Percentiles rank a stretch among this genome's conserved stretches.
phyloP scores from a whole-genome alignment of 352 stramenopile genomes.

The Plasmopara viticola region DNA sequence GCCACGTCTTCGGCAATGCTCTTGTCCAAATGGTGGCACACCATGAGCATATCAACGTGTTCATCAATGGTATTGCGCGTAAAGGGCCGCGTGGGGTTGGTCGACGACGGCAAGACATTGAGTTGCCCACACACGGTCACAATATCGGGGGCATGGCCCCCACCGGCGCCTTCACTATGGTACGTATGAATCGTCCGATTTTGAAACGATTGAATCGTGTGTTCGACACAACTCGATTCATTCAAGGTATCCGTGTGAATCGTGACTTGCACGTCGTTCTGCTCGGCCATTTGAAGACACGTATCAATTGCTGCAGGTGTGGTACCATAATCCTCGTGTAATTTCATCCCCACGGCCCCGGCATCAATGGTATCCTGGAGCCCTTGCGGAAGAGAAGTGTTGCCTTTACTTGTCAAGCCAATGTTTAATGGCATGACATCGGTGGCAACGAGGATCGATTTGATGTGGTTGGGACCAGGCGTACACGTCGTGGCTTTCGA shows the following conservation, averaged over 20 bases:
- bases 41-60: constrained; percentile 99
- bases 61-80: constrained; percentile 94
- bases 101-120: too few relatives aligned
- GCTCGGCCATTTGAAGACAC: constrained; percentile 17
- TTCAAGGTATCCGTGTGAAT: constrained; percentile 99
- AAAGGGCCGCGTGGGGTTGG: too few relatives aligned
- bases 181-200: constrained; percentile 85
- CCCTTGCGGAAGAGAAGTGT: constrained; percentile 80
- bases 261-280: constrained; percentile 92
- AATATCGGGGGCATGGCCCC: too few relatives aligned
- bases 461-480: constrained; percentile 89
- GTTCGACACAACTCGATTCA: constrained; percentile 93
- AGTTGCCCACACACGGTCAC: too few relatives aligned
- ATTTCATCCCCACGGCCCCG: constrained; percentile 92
- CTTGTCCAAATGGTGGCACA: constrained; percentile 96
- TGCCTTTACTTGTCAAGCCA: constrained; percentile 96
- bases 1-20: constrained; percentile 95
- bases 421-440: constrained; percentile 94
- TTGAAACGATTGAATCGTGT: constrained; percentile 93
- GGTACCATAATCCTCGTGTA: too few relatives aligned
- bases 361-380: constrained; percentile 88
- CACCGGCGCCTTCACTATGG: too few relatives aligned
- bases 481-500: constrained; percentile 97
- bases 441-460: constrained; percentile 95
- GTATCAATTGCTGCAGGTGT: too few relatives aligned